phyloP scores from a whole-genome alignment of 2,329 filamentous ascomycete genomes.

The Fusarium lyarnte region DNA sequence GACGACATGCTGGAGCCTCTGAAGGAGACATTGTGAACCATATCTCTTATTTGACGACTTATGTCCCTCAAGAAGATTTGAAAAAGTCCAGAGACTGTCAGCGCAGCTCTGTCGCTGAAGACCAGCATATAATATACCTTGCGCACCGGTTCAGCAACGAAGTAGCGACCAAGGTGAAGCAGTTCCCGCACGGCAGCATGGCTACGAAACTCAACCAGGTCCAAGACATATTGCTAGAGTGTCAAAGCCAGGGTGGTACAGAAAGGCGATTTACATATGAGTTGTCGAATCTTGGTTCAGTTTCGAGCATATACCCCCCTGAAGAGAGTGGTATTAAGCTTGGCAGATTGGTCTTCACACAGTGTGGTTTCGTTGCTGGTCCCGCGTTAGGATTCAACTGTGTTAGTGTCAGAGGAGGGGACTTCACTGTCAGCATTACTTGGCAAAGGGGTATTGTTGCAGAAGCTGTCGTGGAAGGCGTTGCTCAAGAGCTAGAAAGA shows the following conservation, averaged over 20 bases:
- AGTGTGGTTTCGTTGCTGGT: conserved; percentile 11
- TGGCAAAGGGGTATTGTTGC: conserved; percentile 13
- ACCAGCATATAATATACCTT: background rate
- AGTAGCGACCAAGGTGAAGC: background rate
- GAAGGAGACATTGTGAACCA: conserved; percentile 10
- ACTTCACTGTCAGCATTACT: conserved; percentile 2
- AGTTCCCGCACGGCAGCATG: conserved; percentile 13
- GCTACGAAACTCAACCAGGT: background rate
- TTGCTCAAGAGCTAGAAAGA: background rate
- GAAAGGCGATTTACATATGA: conserved; percentile 9
- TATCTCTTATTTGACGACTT: background rate
- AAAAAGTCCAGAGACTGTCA: background rate
- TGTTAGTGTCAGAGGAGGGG: background rate
- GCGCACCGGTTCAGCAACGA: background rate
- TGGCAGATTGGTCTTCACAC: conserved; percentile 11
- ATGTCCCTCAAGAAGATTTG: background rate
- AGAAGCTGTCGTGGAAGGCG: background rate
- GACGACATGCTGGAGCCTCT: background rate
- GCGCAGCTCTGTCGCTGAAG: background rate
- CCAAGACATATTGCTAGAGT: background rate
- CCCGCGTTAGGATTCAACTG: conserved; percentile 21
- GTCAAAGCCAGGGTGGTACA: background rate
- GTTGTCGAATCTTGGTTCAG: conserved; percentile 16
- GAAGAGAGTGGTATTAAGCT: background rate
- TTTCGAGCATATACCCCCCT: background rate